phyloP scores from a whole-genome alignment of 2,329 filamentous ascomycete genomes.

The Aspergillus sergii region DNA sequence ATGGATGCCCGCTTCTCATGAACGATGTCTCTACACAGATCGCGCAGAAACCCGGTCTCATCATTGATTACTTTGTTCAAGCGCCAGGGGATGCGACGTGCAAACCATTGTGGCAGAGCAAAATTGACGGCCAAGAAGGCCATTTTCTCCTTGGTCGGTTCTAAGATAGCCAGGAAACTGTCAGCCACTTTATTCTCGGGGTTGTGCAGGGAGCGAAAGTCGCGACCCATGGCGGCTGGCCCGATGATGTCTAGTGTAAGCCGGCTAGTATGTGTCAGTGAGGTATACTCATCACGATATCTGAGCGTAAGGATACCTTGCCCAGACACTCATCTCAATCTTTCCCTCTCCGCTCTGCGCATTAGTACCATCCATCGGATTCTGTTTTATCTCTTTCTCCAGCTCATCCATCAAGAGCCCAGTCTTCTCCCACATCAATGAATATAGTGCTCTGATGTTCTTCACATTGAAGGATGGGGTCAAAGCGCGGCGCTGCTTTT shows the following conservation, averaged over 20 bases:
- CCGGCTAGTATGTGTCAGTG: constrained; percentile 32
- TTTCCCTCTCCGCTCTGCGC: constrained; percentile 28
- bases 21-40: constrained; percentile 39
- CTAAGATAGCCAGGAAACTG: constrained; percentile 56
- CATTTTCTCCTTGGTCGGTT: constrained; percentile 47
- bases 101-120: constrained; percentile 55
- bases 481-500: constrained; percentile 46
- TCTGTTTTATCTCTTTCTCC: constrained; percentile 30
- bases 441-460: constrained; percentile 39
- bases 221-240: constrained; percentile 58
- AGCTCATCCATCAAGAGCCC: constrained; percentile 36
- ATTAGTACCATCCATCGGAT: constrained; percentile 32
- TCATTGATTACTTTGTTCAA: constrained; percentile 34
- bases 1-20: constrained; percentile 35
- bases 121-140: constrained; percentile 48
- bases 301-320: constrained; percentile 24
- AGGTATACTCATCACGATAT: neutral
- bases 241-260: constrained; percentile 63
- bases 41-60: constrained; percentile 35
- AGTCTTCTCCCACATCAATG: constrained; percentile 43
- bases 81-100: constrained; percentile 47
- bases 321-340: constrained; percentile 40
- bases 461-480: constrained; percentile 42
- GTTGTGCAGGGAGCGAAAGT: constrained; percentile 57
- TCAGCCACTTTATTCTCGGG: constrained; percentile 55